Percentiles rank a stretch among this genome's conserved stretches.
These are phyloP conservation scores for Aspergillus brasiliensis DNA, from an alignment of 2,329 filamentous ascomycete genomes.

Conservation along the genomic window DNA sequence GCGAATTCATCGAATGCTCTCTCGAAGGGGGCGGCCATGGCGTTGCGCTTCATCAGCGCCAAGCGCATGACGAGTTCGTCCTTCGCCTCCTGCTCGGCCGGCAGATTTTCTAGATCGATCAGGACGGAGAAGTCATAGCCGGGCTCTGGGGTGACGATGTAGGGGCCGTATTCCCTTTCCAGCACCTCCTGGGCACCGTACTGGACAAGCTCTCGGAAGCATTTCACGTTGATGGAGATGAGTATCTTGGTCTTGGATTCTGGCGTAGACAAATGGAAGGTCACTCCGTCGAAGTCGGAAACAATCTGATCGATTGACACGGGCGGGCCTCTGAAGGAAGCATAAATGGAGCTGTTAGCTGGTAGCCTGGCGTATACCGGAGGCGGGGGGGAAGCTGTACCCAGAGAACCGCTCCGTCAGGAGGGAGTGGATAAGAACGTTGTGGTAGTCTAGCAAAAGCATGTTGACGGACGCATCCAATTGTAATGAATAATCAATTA, in stretches of 20 bases:
- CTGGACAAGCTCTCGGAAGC: slow-evolving; percentile 85
- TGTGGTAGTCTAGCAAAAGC: slow-evolving; percentile 99
- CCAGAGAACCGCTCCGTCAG: slow-evolving; percentile 92
- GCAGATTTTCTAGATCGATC: slow-evolving; percentile 85
- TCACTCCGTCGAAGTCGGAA: slow-evolving; percentile 98
- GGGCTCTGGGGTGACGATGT: slow-evolving; percentile 81
- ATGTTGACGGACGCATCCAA: slow-evolving; percentile 46
- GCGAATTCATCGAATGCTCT: slow-evolving; percentile 94
- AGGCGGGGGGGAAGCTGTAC: slow-evolving; percentile 50
- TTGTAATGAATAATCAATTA: slow-evolving; percentile 4
- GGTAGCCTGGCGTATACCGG: slow-evolving; percentile 38
- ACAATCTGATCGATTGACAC: slow-evolving; percentile 95
- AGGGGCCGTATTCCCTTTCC: slow-evolving; percentile 89
- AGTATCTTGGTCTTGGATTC: slow-evolving; percentile 92
- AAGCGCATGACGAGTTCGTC: slow-evolving; percentile 86
- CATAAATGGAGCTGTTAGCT: slow-evolving; percentile 37
- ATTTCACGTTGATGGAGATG: slow-evolving; percentile 92
- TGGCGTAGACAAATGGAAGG: slow-evolving; percentile 96
- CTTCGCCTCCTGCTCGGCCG: slow-evolving; percentile 78
- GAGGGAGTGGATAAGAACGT: slow-evolving; percentile 94
- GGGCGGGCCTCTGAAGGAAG: slow-evolving; percentile 68
- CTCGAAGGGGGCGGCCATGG: slow-evolving; percentile 98
- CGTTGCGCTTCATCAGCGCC: slow-evolving; percentile 92
- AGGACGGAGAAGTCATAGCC: slow-evolving; percentile 96
- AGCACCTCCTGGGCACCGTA: slow-evolving; percentile 93